Percentiles rank a stretch among this genome's conserved stretches.
Evolutionary conservation across 768 basidiomycete species (phyloP).

Genomic region (Hortiboletus campestris): DNA sequence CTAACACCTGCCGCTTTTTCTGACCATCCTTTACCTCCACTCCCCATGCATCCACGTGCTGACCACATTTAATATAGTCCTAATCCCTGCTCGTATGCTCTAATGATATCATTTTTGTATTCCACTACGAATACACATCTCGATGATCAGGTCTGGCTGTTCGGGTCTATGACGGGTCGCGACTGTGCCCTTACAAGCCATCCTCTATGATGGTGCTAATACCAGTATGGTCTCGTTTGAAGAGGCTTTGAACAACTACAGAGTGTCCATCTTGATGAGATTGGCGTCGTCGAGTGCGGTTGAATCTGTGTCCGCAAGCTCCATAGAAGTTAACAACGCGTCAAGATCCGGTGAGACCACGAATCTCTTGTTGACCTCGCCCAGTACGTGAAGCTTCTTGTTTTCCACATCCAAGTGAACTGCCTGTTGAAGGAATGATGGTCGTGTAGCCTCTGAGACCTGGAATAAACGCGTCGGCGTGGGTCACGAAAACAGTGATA

Average conservation of each 20-base stretch:
- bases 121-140: background rate
- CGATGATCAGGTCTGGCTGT: background rate
- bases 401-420: constrained; percentile 62
- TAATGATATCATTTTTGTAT: background rate
- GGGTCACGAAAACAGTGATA: background rate
- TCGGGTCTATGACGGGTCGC: no score
- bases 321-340: constrained; percentile 64
- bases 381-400: constrained; percentile 68
- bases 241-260: background rate
- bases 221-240: background rate
- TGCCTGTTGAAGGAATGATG: constrained; percentile 87
- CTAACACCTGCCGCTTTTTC: constrained; percentile 44
- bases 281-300: constrained; percentile 42
- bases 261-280: constrained; percentile 54
- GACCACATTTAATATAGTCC: constrained; percentile 28
- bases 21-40: constrained; percentile 28
- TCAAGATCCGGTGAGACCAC: constrained; percentile 84
- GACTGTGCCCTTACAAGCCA: no score
- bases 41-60: background rate
- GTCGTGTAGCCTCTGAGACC: constrained; percentile 80
- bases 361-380: constrained; percentile 85
- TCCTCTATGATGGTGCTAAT: background rate
- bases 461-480: constrained; percentile 28
- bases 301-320: constrained; percentile 41
- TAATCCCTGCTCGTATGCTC: background rate